Percentiles rank a stretch among this genome's conserved stretches.
These are phyloP conservation scores for Stenogyne calaminthoides DNA, from an alignment of 305 asterid genomes.

Conservation along the genomic window DNA sequence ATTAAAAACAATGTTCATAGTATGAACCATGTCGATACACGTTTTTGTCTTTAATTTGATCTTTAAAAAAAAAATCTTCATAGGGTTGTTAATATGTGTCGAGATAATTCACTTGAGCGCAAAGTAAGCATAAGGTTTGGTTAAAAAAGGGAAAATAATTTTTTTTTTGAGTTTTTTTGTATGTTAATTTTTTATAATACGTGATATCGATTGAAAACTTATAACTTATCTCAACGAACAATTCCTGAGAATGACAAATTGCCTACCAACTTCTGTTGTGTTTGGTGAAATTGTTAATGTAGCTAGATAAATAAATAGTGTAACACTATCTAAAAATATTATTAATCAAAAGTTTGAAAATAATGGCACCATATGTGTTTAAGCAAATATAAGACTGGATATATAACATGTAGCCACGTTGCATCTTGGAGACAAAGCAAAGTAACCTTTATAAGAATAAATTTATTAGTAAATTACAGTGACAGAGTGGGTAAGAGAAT, in stretches of 20 bases:
- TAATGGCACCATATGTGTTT: not conserved
- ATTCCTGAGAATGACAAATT: constrained; percentile 42
- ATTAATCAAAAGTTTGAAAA: not conserved
- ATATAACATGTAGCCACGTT: not conserved
- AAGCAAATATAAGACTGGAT: not conserved
- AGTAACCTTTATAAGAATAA: not conserved
- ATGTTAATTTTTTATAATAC: constrained; percentile 25
- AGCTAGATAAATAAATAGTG: not conserved
- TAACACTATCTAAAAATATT: not conserved
- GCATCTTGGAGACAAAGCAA: constrained; percentile 35
- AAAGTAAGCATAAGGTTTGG: constrained; percentile 39
- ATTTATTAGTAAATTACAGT: not conserved
- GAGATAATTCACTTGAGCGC: constrained; percentile 27
- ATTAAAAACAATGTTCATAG: too few relatives aligned
- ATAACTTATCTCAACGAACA: constrained; percentile 41
- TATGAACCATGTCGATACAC: too few relatives aligned
- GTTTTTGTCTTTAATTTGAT: too few relatives aligned
- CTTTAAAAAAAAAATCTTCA: too few relatives aligned
- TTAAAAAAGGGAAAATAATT: constrained; percentile 7
- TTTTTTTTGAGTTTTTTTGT: too few relatives aligned
- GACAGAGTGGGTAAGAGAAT: not conserved
- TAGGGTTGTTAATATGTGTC: not conserved
- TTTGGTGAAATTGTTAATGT: not conserved
- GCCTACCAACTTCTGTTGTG: constrained; percentile 28
- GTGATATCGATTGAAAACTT: constrained; percentile 18